Conservation (phyloP, 2,329 filamentous ascomycete genomes). For the Sarocladium brachiariae region DNA sequence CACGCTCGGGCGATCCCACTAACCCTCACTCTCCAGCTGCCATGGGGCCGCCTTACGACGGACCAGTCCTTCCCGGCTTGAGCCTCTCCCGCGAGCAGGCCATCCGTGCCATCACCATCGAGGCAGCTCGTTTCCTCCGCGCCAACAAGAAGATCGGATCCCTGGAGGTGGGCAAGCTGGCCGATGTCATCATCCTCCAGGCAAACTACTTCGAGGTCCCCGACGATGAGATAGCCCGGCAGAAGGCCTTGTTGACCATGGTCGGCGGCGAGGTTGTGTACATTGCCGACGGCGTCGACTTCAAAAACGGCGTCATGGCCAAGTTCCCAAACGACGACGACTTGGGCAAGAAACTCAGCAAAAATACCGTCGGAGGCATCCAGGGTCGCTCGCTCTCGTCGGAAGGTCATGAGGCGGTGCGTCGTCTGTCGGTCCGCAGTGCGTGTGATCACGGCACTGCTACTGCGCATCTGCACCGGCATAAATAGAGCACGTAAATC, state of each 20-base stretch:
- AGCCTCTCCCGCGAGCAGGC: slow-evolving; percentile 36
- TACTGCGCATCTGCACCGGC: no score
- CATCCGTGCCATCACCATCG: slow-evolving; percentile 54
- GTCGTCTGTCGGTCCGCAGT: no score
- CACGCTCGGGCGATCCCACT: slow-evolving; percentile 19
- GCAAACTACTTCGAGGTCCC: slow-evolving; percentile 20
- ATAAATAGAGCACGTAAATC: no score
- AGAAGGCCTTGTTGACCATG: slow-evolving; percentile 20
- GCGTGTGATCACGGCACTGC: no score
- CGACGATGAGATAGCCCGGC: slow-evolving; percentile 17
- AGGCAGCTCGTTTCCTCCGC: slow-evolving; percentile 42
- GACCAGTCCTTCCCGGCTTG: slow-evolving; percentile 15
- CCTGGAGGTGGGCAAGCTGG: slow-evolving; percentile 20
- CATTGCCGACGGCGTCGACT: slow-evolving; percentile 17
- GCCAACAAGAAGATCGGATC: slow-evolving; percentile 20
- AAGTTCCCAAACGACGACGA: slow-evolving; percentile 18
- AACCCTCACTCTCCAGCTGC: slow-evolving; percentile 20
- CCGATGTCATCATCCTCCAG: slow-evolving; percentile 19
- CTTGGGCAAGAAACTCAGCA: slow-evolving; percentile 1
- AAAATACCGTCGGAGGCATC: slow-evolving; percentile 9
- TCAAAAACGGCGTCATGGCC: slow-evolving; percentile 16
- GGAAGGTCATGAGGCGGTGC: neutral
- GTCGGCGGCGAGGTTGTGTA: slow-evolving; percentile 21
- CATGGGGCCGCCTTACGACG: slow-evolving; percentile 16
- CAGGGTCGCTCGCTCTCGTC: slow-evolving; percentile 9